A percentile compares a stretch with the other conserved stretches of the same genome.
These are phyloP conservation scores for Lentinus polychrous DNA, from an alignment of 1,284 basidiomycete genomes.

Conservation along the genomic window DNA sequence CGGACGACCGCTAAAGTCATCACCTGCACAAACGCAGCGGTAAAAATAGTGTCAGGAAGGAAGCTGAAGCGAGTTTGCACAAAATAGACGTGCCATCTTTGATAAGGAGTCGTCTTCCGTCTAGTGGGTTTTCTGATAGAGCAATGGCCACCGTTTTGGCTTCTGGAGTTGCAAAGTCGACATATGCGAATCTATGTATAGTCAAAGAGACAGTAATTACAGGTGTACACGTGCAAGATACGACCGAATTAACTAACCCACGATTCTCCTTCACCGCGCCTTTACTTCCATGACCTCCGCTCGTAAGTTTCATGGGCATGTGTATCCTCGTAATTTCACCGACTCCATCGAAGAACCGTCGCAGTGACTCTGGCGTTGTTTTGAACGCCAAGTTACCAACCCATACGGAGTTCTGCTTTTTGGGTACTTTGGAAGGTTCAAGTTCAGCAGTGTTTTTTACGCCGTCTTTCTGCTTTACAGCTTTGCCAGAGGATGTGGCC, in stretches of 20 bases:
- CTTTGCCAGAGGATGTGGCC: slow-evolving; percentile 6
- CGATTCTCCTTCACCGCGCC: slow-evolving; percentile 53
- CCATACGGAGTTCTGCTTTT: slow-evolving; percentile 85
- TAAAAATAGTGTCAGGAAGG: background rate
- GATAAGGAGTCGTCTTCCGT: slow-evolving; percentile 86
- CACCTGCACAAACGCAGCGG: slow-evolving; percentile 37
- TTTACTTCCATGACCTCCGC: slow-evolving; percentile 21
- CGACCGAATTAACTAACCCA: slow-evolving; percentile 40
- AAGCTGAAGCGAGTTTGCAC: slow-evolving; percentile 8
- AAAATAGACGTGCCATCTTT: slow-evolving; percentile 69
- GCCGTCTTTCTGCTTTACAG: slow-evolving; percentile 39
- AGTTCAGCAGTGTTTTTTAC: slow-evolving; percentile 22
- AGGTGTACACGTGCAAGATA: background rate
- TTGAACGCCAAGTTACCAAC: slow-evolving; percentile 93
- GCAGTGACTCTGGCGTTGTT: slow-evolving; percentile 71
- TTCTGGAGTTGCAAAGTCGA: slow-evolving; percentile 83
- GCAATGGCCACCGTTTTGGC: slow-evolving; percentile 72
- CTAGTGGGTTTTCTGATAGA: slow-evolving; percentile 75
- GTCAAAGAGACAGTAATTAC: background rate
- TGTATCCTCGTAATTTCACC: slow-evolving; percentile 70
- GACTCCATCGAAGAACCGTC: slow-evolving; percentile 64
- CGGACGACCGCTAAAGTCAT: slow-evolving; percentile 67
- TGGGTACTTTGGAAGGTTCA: slow-evolving; percentile 25
- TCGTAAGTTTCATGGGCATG: slow-evolving; percentile 57
- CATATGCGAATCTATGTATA: slow-evolving; percentile 81